These are phyloP conservation scores for Aspergillus wentii DNA, from an alignment of 495 filamentous ascomycete species.

Conservation along the genomic window DNA sequence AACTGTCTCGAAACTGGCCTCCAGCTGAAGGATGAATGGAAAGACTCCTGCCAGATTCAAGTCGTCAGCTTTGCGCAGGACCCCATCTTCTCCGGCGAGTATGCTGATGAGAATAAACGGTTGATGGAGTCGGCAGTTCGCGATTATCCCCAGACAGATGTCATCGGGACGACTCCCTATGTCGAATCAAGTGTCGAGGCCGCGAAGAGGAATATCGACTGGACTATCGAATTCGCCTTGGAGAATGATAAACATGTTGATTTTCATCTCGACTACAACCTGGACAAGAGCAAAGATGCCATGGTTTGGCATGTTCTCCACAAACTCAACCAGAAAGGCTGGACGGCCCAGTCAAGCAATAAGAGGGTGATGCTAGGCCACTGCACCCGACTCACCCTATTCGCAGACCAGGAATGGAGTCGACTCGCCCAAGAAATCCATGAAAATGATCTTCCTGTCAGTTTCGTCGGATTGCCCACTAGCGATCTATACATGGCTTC, in stretches of 20 bases:
- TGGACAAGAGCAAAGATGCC: slow-evolving; percentile 42
- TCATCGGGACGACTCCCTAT: slow-evolving; percentile 66
- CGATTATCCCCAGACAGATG: slow-evolving; percentile 42
- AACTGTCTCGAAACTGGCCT: slow-evolving; percentile 57
- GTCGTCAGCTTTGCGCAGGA: slow-evolving; percentile 74
- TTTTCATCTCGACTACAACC: slow-evolving; percentile 70
- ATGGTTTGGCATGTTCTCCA: slow-evolving; percentile 50
- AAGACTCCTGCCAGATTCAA: slow-evolving; percentile 53
- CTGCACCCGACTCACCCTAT: slow-evolving; percentile 62
- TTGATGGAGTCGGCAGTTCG: slow-evolving; percentile 46
- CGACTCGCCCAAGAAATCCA: slow-evolving; percentile 38
- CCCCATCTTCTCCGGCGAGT: slow-evolving; percentile 54
- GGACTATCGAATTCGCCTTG: slow-evolving; percentile 51
- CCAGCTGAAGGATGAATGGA: slow-evolving; percentile 52
- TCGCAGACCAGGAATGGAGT: slow-evolving; percentile 46
- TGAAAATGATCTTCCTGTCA: slow-evolving; percentile 48
- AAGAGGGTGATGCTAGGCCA: slow-evolving; percentile 63
- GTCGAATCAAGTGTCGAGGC: slow-evolving; percentile 51
- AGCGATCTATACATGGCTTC: slow-evolving; percentile 75
- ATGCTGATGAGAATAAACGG: slow-evolving; percentile 39
- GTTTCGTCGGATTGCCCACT: slow-evolving; percentile 67
- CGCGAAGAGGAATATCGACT: slow-evolving; percentile 56
- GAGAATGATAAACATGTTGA: slow-evolving; percentile 54
- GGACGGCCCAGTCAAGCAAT: slow-evolving; percentile 27
- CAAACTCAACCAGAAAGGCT: slow-evolving; percentile 39